A percentile compares a stretch with the other conserved stretches of the same genome.
phyloP scores from a whole-genome alignment of 345 rosid species.

The Hibiscus syriacus region DNA sequence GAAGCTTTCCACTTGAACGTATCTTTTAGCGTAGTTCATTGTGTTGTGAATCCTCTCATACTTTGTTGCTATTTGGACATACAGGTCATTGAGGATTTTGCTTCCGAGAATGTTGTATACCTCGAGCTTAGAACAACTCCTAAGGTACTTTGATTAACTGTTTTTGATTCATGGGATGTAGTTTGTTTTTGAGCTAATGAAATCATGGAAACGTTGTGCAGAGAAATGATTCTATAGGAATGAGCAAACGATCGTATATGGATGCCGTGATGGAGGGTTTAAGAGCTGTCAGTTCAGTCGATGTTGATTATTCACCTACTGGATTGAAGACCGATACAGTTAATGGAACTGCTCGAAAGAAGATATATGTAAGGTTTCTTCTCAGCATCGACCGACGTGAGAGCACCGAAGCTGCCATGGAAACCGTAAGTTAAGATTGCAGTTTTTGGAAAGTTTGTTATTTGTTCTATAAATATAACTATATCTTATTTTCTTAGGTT shows the following conservation, averaged over 20 bases:
- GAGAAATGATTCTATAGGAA: constrained; percentile 75
- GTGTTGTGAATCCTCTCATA: background rate
- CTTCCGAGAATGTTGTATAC: constrained; percentile 80
- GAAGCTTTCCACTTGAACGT: background rate
- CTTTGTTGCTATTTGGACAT: background rate
- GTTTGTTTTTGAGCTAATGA: background rate
- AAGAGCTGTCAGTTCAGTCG: constrained; percentile 47
- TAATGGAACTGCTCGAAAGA: constrained; percentile 43
- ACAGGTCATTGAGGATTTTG: constrained; percentile 93
- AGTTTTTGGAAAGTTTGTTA: background rate
- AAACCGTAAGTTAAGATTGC: constrained; percentile 57
- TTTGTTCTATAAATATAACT: constrained; percentile 5
- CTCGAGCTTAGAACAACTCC: constrained; percentile 93
- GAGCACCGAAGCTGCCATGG: constrained; percentile 77
- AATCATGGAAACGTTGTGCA: constrained; percentile 18
- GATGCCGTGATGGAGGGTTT: constrained; percentile 83
- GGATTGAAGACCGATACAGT: constrained; percentile 16
- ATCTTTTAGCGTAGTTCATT: background rate
- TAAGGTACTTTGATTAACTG: constrained; percentile 46
- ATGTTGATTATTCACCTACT: constrained; percentile 40
- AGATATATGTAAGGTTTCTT: constrained; percentile 83
- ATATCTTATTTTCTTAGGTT: constrained; percentile 34
- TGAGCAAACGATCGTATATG: constrained; percentile 92
- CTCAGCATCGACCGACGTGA: constrained; percentile 97
- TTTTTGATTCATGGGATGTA: background rate